Evolutionary conservation across 2,329 filamentous ascomycete genomes (phyloP).

Genomic region (Elsinoe ampelina): DNA sequence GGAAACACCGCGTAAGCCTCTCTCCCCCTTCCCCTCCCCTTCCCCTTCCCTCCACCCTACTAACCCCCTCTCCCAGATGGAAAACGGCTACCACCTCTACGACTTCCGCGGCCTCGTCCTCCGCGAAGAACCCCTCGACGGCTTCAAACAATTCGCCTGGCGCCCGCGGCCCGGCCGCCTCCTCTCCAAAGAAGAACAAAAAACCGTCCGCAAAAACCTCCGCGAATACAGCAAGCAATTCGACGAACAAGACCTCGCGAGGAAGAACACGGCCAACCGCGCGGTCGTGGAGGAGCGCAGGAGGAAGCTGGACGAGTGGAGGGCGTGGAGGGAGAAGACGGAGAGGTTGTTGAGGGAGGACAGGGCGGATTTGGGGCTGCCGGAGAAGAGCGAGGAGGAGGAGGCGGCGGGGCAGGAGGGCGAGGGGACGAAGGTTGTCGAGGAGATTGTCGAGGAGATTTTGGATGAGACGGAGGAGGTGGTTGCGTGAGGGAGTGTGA

Average conservation of each 20-base stretch:
- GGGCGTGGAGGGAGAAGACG: constrained; percentile 67
- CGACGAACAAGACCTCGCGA: constrained; percentile 88
- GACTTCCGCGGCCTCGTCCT: constrained; percentile 87
- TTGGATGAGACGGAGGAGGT: constrained; percentile 82
- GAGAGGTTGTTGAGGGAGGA: constrained; percentile 66
- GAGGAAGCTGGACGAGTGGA: constrained; percentile 77
- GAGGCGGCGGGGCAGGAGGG: constrained; percentile 47
- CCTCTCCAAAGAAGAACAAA: constrained; percentile 92
- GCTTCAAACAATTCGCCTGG: constrained; percentile 97
- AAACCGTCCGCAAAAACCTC: constrained; percentile 94
- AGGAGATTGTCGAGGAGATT: constrained; percentile 84
- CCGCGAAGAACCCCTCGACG: constrained; percentile 83
- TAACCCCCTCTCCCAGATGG: constrained; percentile 56
- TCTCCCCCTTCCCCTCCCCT: neutral
- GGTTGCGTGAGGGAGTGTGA: constrained; percentile 27
- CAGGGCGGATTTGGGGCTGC: constrained; percentile 56
- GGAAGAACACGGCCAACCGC: constrained; percentile 85
- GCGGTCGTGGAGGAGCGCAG: constrained; percentile 85
- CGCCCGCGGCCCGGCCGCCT: constrained; percentile 85
- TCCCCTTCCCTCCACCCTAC: constrained; percentile 15
- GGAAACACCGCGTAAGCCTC: constrained; percentile 81
- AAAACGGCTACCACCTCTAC: constrained; percentile 98
- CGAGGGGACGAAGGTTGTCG: constrained; percentile 47
- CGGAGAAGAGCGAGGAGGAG: constrained; percentile 54
- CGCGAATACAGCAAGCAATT: constrained; percentile 93